Evolutionary conservation across 2,329 filamentous ascomycete genomes (phyloP), one percentile per base, ranked within the genome.

Genomic region (Graphilbum fragrans): DNA sequence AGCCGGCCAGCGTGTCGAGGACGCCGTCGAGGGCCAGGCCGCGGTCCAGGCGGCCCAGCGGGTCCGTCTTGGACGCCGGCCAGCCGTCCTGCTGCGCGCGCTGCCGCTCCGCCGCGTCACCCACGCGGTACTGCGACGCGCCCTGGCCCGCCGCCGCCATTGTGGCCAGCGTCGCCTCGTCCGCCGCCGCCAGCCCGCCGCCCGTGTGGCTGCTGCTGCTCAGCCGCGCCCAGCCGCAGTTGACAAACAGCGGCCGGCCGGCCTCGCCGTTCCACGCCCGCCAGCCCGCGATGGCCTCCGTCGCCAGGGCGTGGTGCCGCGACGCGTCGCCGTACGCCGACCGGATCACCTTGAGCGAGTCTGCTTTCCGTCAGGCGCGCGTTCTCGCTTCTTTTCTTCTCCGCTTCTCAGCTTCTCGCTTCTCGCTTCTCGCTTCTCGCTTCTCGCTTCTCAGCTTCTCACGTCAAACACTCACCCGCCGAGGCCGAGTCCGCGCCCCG

Each of bases 341-440:
- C 19, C 39, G 39, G 39, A 41, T 41, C 17, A 41, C 39, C 33
- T 41, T 41, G 21, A 22, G 39, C 8, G 39, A 23, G 18, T 41
- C 39, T 41, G 32, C 9, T 14, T 10, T 11, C 23, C 19, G n/a
- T n/a, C n/a, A n/a, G n/a, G n/a, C n/a, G n/a, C n/a, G n/a, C n/a
- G n/a, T n/a, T n/a, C n/a, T n/a, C n/a, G n/a, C n/a, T n/a, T n/a
- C n/a, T n/a, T n/a, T n/a, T n/a, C n/a, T n/a, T n/a, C n/a, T n/a
- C n/a, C n/a, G n/a, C n/a, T n/a, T n/a, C n/a, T n/a, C n/a, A n/a
- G n/a, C n/a, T n/a, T n/a, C n/a, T n/a, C n/a, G n/a, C n/a, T n/a
- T n/a, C n/a, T n/a, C n/a, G n/a, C n/a, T n/a, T n/a, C n/a, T n/a
- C n/a, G n/a, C n/a, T n/a, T n/a, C n/a, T n/a, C n/a, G n/a, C n/a